These are phyloP conservation scores for Phytophthora aleatoria DNA, from an alignment of 352 stramenopile genomes.

Conservation along the genomic window DNA sequence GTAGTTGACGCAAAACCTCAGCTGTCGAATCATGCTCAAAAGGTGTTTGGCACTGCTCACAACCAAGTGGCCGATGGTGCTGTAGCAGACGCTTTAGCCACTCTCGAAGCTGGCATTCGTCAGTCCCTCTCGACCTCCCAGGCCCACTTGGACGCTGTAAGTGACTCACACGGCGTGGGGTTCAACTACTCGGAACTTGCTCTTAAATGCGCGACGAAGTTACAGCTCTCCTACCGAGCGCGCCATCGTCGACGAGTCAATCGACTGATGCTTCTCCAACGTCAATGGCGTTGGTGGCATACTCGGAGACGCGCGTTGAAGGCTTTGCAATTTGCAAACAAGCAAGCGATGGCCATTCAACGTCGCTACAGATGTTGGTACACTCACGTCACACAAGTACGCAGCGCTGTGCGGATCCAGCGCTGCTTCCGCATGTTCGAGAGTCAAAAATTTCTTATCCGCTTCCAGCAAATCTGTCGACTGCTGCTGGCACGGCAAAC, in stretches of 20 bases:
- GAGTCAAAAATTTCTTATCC: constrained; percentile 43
- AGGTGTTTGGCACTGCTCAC: constrained; percentile 14
- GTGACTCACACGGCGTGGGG: constrained; percentile 18
- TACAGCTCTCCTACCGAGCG: constrained; percentile 46
- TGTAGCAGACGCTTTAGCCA: constrained; percentile 44
- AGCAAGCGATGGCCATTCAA: constrained; percentile 40
- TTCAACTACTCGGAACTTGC: constrained; percentile 56
- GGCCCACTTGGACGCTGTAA: constrained; percentile 23
- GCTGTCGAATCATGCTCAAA: constrained; percentile 23
- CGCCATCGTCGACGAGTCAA: constrained; percentile 36
- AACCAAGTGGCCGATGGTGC: constrained; percentile 26
- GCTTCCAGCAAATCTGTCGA: constrained; percentile 38
- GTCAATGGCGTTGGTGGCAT: constrained; percentile 40
- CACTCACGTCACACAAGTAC: constrained; percentile 5
- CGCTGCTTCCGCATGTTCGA: constrained; percentile 48
- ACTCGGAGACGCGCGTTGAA: constrained; percentile 5
- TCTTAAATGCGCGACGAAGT: constrained; percentile 35
- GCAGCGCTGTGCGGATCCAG: constrained; percentile 42
- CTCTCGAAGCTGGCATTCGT: constrained; percentile 53
- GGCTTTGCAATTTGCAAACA: constrained; percentile 25
- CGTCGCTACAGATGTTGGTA: constrained; percentile 39
- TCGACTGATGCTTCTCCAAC: constrained; percentile 39
- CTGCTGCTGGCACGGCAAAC: constrained; percentile 34
- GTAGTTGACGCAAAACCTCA: neutral
- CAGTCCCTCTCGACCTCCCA: constrained; percentile 44